A percentile compares a stretch with the other conserved stretches of the same genome.
Evolutionary conservation across 768 basidiomycete genomes (phyloP).

Genomic region (Boletales sp.): DNA sequence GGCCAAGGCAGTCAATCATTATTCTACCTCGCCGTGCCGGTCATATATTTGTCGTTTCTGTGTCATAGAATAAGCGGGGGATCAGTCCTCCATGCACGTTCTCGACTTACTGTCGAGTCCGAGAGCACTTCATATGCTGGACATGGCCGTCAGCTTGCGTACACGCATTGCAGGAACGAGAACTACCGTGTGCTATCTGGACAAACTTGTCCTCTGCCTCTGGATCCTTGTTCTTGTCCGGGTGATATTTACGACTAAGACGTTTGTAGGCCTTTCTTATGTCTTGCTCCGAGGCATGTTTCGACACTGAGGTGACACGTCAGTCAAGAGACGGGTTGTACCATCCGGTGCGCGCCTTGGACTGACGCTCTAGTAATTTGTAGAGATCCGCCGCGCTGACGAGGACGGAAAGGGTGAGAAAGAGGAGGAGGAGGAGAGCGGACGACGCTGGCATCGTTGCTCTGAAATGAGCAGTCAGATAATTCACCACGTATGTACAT

Average conservation of each 20-base stretch:
- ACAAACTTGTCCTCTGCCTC: constrained; percentile 85
- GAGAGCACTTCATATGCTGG: constrained; percentile 94
- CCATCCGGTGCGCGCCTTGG: constrained; percentile 29
- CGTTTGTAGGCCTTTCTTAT: constrained; percentile 91
- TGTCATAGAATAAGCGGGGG: constrained; percentile 1
- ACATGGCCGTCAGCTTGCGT: constrained; percentile 6
- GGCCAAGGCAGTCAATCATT: background rate
- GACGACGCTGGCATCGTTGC: constrained; percentile 24
- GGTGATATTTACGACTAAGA: constrained; percentile 85
- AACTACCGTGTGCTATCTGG: constrained; percentile 79
- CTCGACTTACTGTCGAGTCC: constrained; percentile 60
- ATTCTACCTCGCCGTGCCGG: constrained; percentile 77
- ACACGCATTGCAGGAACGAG: background rate
- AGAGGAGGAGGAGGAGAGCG: constrained; percentile 27
- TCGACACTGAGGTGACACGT: constrained; percentile 47
- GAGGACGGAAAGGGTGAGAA: constrained; percentile 27
- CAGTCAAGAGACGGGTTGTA: constrained; percentile 18
- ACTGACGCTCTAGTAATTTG: constrained; percentile 77
- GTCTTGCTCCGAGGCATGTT: constrained; percentile 81
- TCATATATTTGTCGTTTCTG: constrained; percentile 95
- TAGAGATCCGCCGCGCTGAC: constrained; percentile 70
- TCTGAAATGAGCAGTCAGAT: background rate
- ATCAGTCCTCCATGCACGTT: background rate
- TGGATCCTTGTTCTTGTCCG: constrained; percentile 91
- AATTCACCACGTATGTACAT: constrained; percentile 32